phyloP scores from a whole-genome alignment of 1,284 basidiomycete genomes.

The Cutaneotrichosporon dermatis region DNA sequence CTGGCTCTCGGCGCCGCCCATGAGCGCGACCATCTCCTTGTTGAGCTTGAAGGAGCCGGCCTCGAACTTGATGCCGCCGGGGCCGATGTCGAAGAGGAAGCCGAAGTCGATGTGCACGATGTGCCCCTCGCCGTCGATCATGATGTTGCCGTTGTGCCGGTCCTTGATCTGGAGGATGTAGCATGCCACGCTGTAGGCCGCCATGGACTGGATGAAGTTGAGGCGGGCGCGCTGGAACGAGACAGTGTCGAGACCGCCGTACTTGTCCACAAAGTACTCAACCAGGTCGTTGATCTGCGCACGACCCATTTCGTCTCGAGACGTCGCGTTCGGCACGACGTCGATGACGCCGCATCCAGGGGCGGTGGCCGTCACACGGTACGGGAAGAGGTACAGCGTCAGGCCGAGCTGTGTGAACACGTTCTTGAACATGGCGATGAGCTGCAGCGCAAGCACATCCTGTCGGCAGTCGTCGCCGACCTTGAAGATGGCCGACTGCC shows the following conservation, averaged over 20 bases:
- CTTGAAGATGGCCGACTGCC: conserved; percentile 99
- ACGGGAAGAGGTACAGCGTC: conserved; percentile 89
- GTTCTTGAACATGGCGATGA: conserved; percentile 99
- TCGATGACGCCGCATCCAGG: conserved; percentile 98
- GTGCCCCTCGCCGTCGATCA: conserved; percentile 96
- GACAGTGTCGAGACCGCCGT: conserved; percentile 81
- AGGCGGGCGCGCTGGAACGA: conserved; percentile 88
- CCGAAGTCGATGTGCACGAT: conserved; percentile 95
- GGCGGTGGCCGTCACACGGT: conserved; percentile 93
- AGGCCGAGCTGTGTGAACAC: conserved; percentile 84
- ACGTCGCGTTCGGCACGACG: conserved; percentile 96
- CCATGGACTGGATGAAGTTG: conserved; percentile 99
- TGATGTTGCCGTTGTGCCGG: conserved; percentile 96
- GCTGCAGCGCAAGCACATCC: conserved; percentile 90
- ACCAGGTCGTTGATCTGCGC: conserved; percentile 95
- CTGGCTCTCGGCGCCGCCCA: conserved; percentile 90
- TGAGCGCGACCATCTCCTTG: conserved; percentile 94
- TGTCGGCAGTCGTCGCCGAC: conserved; percentile 99
- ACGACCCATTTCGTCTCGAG: conserved; percentile 98
- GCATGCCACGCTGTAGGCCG: conserved; percentile 98
- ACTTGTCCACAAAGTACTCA: conserved; percentile 92
- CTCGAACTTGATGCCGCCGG: conserved; percentile 80
- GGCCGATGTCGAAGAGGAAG: conserved; percentile 91
- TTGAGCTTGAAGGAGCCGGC: conserved; percentile 98
- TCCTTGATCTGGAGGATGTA: conserved; percentile 98